Evolutionary conservation across 208 protist species (phyloP).

Genomic region (Leishmania tarentolae): DNA sequence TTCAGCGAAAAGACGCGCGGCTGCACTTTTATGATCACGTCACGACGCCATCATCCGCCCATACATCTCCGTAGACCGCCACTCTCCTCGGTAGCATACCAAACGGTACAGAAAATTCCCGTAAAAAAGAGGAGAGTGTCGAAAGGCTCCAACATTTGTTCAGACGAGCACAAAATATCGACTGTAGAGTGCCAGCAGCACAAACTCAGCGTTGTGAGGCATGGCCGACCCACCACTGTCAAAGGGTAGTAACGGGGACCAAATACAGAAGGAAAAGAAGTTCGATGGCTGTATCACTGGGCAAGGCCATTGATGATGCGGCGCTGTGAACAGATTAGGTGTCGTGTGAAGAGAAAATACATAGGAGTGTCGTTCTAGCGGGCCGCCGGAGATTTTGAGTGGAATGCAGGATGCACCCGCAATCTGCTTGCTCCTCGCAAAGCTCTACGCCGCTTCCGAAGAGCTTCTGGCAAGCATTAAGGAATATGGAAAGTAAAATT

Average conservation of each 20-base stretch:
- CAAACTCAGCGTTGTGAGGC: not conserved
- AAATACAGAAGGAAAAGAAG: not conserved
- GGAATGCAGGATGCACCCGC: not conserved
- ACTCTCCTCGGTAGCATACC: not conserved
- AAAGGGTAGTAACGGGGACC: not conserved
- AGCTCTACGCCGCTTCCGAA: not conserved
- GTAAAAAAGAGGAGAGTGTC: not conserved
- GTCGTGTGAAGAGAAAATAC: not conserved
- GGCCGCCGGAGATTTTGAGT: not conserved
- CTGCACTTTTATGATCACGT: not conserved
- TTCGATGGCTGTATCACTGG: not conserved
- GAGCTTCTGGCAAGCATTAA: not conserved
- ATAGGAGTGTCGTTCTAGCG: not conserved
- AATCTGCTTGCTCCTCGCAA: not conserved
- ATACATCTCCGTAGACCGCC: not conserved
- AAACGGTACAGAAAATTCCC: not conserved
- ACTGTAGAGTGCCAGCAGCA: not conserved
- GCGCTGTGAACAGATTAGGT: not conserved
- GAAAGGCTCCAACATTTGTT: not conserved
- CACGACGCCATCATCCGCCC: not conserved
- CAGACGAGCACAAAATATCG: not conserved
- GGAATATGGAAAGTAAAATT: not conserved
- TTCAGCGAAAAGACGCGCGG: not conserved
- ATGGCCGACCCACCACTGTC: not conserved
- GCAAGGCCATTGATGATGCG: not conserved